These are phyloP conservation scores for Daldinia concentrica DNA, from an alignment of 495 filamentous ascomycete genomes.

Conservation along the genomic window DNA sequence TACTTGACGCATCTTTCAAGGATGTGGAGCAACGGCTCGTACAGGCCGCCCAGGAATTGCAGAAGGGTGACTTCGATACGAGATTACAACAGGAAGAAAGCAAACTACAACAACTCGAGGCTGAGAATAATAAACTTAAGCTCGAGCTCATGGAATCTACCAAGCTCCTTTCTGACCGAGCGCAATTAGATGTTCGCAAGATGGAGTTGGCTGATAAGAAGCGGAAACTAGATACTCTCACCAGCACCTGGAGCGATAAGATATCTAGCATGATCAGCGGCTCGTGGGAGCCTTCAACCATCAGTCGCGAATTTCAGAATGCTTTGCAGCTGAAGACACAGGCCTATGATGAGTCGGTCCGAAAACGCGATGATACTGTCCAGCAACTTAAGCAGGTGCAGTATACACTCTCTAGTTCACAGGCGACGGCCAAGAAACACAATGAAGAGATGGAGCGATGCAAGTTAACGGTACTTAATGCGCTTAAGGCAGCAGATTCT, in stretches of 20 bases:
- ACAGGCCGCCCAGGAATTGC: constrained; percentile 67
- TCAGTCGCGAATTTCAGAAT: constrained; percentile 77
- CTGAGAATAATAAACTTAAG: constrained; percentile 71
- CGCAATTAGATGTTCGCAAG: constrained; percentile 78
- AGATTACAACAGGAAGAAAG: constrained; percentile 69
- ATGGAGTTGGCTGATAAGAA: constrained; percentile 77
- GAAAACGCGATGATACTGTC: constrained; percentile 71
- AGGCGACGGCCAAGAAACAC: constrained; percentile 69
- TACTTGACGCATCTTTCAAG: constrained; percentile 74
- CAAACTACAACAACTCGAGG: constrained; percentile 72
- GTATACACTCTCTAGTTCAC: constrained; percentile 73
- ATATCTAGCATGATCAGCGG: constrained; percentile 68
- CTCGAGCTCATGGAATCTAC: constrained; percentile 82
- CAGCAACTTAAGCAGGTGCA: constrained; percentile 81
- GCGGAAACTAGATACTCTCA: constrained; percentile 78
- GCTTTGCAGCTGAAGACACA: constrained; percentile 65
- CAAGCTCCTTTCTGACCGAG: constrained; percentile 77
- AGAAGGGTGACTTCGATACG: constrained; percentile 70
- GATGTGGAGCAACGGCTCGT: constrained; percentile 72
- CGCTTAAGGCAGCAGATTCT: constrained; percentile 50
- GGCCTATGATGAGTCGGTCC: constrained; percentile 66
- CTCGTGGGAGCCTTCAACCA: constrained; percentile 71
- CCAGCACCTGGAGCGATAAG: constrained; percentile 73
- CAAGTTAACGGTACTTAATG: constrained; percentile 56
- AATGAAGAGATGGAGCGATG: constrained; percentile 70